Conservation (phyloP, 1,284 basidiomycete species). For the Athelia psychrophila region DNA sequence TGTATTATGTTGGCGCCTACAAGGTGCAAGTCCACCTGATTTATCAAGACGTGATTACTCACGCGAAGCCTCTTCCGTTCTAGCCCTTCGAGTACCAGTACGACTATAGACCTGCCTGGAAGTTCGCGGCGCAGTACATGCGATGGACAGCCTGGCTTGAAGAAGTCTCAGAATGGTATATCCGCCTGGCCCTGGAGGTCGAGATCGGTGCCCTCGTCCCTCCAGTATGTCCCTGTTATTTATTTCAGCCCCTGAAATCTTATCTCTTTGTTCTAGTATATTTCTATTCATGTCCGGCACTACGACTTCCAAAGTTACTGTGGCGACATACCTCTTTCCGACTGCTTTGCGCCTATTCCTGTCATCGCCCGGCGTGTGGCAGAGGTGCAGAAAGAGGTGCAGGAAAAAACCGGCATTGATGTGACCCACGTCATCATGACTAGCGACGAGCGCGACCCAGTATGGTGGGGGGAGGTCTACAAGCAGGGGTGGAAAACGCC, state of each 20-base stretch:
- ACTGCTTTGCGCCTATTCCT: constrained; percentile 61
- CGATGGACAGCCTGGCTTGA: constrained; percentile 40
- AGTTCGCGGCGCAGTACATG: constrained; percentile 41
- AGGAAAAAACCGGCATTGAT: constrained; percentile 43
- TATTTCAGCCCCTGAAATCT: background rate
- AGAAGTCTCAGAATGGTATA: constrained; percentile 34
- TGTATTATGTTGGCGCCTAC: constrained; percentile 44
- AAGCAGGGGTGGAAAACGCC: constrained; percentile 57
- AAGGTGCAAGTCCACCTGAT: constrained; percentile 10
- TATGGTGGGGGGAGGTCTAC: constrained; percentile 64
- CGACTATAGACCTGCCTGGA: constrained; percentile 50
- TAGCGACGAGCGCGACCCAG: constrained; percentile 62
- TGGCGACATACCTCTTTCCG: constrained; percentile 35
- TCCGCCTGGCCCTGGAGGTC: constrained; percentile 37
- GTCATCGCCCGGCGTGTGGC: constrained; percentile 57
- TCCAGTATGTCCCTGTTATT: constrained; percentile 28
- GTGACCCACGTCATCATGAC: constrained; percentile 66
- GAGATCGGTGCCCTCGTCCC: constrained; percentile 34
- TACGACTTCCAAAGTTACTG: constrained; percentile 60
- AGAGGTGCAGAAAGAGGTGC: constrained; percentile 58
- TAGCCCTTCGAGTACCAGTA: constrained; percentile 41
- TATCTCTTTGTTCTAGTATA: constrained; percentile 40
- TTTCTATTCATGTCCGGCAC: constrained; percentile 62
- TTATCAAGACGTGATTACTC: background rate
- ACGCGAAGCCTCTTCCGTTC: background rate